phyloP scores from a whole-genome alignment of 306 rosid species.

The Heteromeles arbutifolia region DNA sequence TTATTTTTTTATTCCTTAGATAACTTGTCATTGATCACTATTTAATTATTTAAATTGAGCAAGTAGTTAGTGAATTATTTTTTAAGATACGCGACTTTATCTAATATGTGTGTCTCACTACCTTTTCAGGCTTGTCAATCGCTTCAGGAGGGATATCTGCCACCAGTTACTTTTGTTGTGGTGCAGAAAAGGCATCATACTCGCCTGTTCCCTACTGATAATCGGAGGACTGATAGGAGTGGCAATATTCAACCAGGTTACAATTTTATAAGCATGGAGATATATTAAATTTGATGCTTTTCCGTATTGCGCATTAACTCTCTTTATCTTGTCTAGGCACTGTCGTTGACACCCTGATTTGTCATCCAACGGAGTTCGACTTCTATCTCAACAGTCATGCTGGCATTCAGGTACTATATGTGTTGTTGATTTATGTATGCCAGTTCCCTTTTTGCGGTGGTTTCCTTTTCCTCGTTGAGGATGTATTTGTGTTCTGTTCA shows the following conservation, averaged over 20 bases:
- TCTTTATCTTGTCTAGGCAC: conserved; percentile 39
- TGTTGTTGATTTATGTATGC: background rate
- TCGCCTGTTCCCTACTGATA: conserved; percentile 42
- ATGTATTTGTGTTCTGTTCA: background rate
- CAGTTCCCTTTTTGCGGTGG: background rate
- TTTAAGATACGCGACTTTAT: background rate
- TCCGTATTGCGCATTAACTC: background rate
- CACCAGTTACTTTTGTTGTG: conserved; percentile 57
- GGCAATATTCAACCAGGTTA: conserved; percentile 83
- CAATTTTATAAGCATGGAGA: background rate
- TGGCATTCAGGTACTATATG: conserved; percentile 49
- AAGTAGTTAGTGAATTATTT: background rate
- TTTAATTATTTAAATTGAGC: background rate
- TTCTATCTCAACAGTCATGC: conserved; percentile 83
- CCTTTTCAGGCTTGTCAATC: conserved; percentile 60
- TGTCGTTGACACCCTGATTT: conserved; percentile 56
- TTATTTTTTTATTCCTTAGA: too few species aligned
- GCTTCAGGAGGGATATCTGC: conserved; percentile 33
- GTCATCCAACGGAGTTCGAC: conserved; percentile 66
- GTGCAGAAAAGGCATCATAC: conserved; percentile 83
- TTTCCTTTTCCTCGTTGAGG: background rate
- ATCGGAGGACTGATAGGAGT: conserved; percentile 33
- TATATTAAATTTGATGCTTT: background rate
- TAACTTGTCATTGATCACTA: too few species aligned
- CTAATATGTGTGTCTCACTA: background rate